Evolutionary conservation across 306 rosid genomes (phyloP).

Genomic region (Prunus salicina): DNA sequence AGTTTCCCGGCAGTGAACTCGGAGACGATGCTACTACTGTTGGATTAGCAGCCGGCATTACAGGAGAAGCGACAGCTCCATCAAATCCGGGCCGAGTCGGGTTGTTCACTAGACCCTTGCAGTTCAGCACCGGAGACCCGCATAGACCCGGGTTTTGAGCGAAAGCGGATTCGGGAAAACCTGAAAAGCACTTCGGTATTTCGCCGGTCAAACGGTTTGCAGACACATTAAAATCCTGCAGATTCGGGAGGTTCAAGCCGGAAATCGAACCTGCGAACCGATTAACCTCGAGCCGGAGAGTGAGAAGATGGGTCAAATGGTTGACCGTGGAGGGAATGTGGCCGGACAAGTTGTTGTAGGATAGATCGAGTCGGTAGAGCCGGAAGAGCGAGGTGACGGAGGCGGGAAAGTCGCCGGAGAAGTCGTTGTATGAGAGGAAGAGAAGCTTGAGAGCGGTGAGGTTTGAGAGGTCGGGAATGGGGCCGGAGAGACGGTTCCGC

Average conservation of each 20-base stretch:
- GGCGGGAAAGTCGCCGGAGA: constrained; percentile 62
- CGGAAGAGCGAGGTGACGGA: constrained; percentile 44
- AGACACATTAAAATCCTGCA: constrained; percentile 69
- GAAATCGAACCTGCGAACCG: constrained; percentile 52
- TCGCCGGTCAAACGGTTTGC: constrained; percentile 52
- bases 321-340: constrained; percentile 45
- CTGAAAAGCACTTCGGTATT: constrained; percentile 55
- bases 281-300: constrained; percentile 63
- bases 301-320: constrained; percentile 55
- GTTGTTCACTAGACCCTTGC: constrained; percentile 31
- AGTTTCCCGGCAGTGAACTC: constrained; percentile 44
- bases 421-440: constrained; percentile 55
- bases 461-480: constrained; percentile 63
- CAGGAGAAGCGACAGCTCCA: constrained; percentile 70
- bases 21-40: constrained; percentile 66
- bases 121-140: constrained; percentile 53
- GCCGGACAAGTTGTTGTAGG: constrained; percentile 64
- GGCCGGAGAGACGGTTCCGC: constrained; percentile 55
- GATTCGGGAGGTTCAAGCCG: constrained; percentile 35
- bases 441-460: constrained; percentile 58
- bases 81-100: constrained; percentile 72
- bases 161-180: constrained; percentile 55
- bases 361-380: constrained; percentile 80
- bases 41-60: constrained; percentile 33
- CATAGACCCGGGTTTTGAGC: constrained; percentile 52